Evolutionary conservation across 805 yeast genomes (phyloP), one percentile per base, ranked within the genome.

Genomic region (Wickerhamiella shivajii): DNA sequence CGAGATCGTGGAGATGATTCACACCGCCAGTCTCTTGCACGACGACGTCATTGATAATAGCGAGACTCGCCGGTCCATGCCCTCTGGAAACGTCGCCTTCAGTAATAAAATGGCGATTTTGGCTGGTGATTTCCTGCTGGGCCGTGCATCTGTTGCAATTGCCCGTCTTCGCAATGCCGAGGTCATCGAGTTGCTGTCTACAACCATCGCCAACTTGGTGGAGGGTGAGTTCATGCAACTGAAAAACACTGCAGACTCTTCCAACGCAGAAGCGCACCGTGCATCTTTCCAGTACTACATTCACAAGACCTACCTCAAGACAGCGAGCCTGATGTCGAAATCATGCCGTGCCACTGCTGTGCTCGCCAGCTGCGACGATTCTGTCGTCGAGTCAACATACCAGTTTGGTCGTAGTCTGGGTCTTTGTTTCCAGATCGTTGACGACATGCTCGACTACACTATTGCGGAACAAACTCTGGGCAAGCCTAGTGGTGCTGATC

Each of bases 221-320:
- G 98, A 90, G 59, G 98, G 98, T 32, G 98, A 90, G 59, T 87
- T 90, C 54, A 90, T 90, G 97, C 98, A 90, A 60, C 69, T 90
- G 62, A 85, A 87, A 47, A 90, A 90, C 57, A 83, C 95, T 0
- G 90, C 85, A 6, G 60, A 77, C 26, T 52, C 52, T 39, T 44
- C 46, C 2, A 51, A 60, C 36, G 66, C 63, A 18, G 77, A 70
- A 44, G 81, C 77, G 38, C 53, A 52, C 29, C 40, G 51, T 18
- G 64, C 60, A n/a, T 92, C 94, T 2, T 90, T 90, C 55, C 93
- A 90, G 49, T 87, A 90, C 57, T 90, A 90, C 52, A 61, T 84
- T 37, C 97, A 87, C 59, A 90, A 90, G 55, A 87, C 98, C 0
- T 90, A 90, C 54, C 65, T 90, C 46, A 90, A 90, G 51, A 90